Percentiles rank a stretch among this genome's conserved stretches.
Conservation (phyloP, 805 yeast species). For the Candida odintsovae region DNA sequence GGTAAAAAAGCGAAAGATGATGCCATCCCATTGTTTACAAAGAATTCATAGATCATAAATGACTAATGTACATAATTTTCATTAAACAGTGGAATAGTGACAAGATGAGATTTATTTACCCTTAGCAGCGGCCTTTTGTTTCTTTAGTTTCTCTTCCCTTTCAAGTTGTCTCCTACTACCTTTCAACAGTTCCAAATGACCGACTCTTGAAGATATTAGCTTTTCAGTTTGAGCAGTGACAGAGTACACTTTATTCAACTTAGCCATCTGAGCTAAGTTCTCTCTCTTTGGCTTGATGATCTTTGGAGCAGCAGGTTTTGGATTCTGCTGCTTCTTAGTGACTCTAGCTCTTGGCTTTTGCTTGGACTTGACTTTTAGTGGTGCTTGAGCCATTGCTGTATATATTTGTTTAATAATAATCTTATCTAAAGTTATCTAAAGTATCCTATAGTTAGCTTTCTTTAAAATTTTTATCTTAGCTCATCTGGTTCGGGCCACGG, state of each 20-base stretch:
- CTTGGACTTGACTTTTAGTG: constrained; percentile 45
- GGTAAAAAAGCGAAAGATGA: constrained; percentile 4
- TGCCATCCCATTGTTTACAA: constrained; percentile 9
- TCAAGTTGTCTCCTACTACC: constrained; percentile 86
- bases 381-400: constrained; percentile 67
- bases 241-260: constrained; percentile 46
- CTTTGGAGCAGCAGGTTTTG: constrained; percentile 70
- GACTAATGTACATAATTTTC: background rate
- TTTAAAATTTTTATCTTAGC: background rate
- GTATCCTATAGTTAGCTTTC: background rate
- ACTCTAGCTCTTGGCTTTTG: constrained; percentile 32
- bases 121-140: constrained; percentile 22
- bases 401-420: background rate
- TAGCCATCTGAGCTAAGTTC: constrained; percentile 43
- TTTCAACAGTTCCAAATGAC: constrained; percentile 85
- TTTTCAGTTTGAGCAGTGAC: constrained; percentile 69
- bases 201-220: constrained; percentile 82
- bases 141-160: constrained; percentile 44
- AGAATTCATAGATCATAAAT: constrained; percentile 1
- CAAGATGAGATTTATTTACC: constrained; percentile 2
- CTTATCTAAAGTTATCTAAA: background rate
- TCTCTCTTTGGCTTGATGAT: constrained; percentile 63
- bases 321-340: constrained; percentile 59
- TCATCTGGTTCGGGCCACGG: background rate
- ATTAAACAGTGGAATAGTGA: background rate